Evolutionary conservation across 805 yeast genomes (phyloP).

Genomic region (Wickerhamomyces hampshirensis): DNA sequence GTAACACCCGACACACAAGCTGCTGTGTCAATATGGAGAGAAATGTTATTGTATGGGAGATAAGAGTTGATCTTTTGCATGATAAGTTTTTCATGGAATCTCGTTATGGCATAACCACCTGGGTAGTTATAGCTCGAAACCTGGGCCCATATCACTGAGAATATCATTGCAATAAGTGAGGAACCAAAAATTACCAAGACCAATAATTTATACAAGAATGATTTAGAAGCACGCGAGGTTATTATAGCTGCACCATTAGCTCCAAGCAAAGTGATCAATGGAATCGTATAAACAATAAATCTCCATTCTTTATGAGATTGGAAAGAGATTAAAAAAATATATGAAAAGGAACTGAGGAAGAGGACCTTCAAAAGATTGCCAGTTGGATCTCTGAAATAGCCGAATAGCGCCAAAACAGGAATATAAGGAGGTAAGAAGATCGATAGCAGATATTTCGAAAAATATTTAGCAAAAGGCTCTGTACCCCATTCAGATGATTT

Average conservation of each 20-base stretch:
- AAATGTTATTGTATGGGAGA: slow-evolving; percentile 19
- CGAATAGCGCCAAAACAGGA: slow-evolving; percentile 34
- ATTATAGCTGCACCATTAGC: slow-evolving; percentile 51
- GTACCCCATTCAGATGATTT: slow-evolving; percentile 79
- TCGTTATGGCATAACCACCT: slow-evolving; percentile 71
- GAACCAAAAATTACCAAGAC: slow-evolving; percentile 21
- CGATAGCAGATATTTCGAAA: slow-evolving; percentile 38
- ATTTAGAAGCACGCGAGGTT: slow-evolving; percentile 16
- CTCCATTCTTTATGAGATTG: slow-evolving; percentile 96
- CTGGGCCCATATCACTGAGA: slow-evolving; percentile 49
- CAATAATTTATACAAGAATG: slow-evolving; percentile 11
- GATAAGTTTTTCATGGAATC: slow-evolving; percentile 42
- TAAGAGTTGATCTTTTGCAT: slow-evolving; percentile 6
- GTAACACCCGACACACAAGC: slow-evolving; percentile 88
- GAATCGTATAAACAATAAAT: slow-evolving; percentile 72
- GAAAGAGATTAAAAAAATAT: slow-evolving; percentile 60
- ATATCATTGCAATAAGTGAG: slow-evolving; percentile 29
- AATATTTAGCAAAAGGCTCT: slow-evolving; percentile 70
- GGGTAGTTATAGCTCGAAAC: slow-evolving; percentile 80
- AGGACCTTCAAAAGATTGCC: slow-evolving; percentile 37
- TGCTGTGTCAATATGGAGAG: slow-evolving; percentile 72
- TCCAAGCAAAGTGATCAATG: slow-evolving; percentile 59
- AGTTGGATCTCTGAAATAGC: slow-evolving; percentile 31
- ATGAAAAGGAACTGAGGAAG: slow-evolving; percentile 47
- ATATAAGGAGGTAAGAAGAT: slow-evolving; percentile 44